Conservation (phyloP, 2,329 filamentous ascomycete species). For the Ophiostoma montium region DNA sequence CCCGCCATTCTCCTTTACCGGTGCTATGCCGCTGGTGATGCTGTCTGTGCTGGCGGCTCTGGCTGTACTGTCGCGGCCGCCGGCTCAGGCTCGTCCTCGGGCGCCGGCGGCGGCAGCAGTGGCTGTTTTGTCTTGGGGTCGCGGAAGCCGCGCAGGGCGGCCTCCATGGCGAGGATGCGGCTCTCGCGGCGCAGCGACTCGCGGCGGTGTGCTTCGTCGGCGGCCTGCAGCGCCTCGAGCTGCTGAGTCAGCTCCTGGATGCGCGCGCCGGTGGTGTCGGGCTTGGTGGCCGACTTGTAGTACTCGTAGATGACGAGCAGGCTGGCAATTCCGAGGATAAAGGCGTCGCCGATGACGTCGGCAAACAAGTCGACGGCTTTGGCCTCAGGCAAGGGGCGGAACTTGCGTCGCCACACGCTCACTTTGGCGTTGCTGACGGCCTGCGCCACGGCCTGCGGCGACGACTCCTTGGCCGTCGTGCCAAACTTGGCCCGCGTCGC, state of each 20-base stretch:
- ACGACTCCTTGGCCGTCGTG: constrained; percentile 26
- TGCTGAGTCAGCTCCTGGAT: constrained; percentile 34
- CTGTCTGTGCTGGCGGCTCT: background rate
- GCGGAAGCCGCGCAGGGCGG: constrained; percentile 34
- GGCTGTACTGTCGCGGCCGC: background rate
- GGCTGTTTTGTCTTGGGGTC: constrained; percentile 45
- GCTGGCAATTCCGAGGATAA: constrained; percentile 45
- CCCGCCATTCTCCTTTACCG: background rate
- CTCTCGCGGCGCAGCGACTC: constrained; percentile 29
- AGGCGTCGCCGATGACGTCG: constrained; percentile 48
- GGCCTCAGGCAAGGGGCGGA: constrained; percentile 45
- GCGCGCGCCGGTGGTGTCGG: constrained; percentile 40
- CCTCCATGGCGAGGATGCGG: constrained; percentile 38
- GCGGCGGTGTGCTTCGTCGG: constrained; percentile 36
- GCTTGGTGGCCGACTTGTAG: constrained; percentile 43
- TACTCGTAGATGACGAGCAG: constrained; percentile 48
- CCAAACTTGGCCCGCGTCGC: constrained; percentile 32
- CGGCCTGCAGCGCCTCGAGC: constrained; percentile 34
- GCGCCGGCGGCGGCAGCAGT: constrained; percentile 26
- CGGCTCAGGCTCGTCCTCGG: constrained; percentile 1
- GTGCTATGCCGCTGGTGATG: background rate
- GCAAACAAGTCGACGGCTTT: constrained; percentile 55
- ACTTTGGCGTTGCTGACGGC: constrained; percentile 7
- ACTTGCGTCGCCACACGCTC: constrained; percentile 48
- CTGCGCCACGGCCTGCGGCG: constrained; percentile 22